These are phyloP conservation scores for Caloboletus firmus DNA, from an alignment of 1,284 basidiomycete genomes.

Conservation along the genomic window DNA sequence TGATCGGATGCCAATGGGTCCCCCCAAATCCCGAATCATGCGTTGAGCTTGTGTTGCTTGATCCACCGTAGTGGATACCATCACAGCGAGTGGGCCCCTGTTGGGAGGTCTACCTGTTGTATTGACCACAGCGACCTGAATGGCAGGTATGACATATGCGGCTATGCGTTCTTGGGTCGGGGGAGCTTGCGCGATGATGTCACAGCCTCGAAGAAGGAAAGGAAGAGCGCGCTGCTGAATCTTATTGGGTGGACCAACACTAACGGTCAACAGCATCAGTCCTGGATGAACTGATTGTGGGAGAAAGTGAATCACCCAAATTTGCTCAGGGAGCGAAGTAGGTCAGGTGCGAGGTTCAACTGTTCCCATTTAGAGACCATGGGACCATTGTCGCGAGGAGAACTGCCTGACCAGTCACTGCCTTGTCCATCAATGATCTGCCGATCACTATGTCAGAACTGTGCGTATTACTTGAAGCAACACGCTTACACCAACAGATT, in stretches of 20 bases:
- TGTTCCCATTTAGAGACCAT: constrained; percentile 97
- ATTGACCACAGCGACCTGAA: constrained; percentile 79
- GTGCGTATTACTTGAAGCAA: background rate
- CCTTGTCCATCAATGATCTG: constrained; percentile 54
- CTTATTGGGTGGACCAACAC: constrained; percentile 96
- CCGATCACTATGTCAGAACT: constrained; percentile 17
- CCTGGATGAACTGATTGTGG: constrained; percentile 12
- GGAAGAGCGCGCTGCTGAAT: constrained; percentile 96
- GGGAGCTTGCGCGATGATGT: constrained; percentile 98
- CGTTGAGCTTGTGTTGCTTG: constrained; percentile 98
- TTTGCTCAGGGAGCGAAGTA: constrained; percentile 86
- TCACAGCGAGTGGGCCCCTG: constrained; percentile 83
- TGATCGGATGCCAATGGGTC: constrained; percentile 86
- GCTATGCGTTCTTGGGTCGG: constrained; percentile 98
- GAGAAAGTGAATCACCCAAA: constrained; percentile 71
- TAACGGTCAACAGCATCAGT: constrained; percentile 35
- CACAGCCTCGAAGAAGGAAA: constrained; percentile 89
- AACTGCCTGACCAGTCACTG: constrained; percentile 52
- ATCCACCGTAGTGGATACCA: constrained; percentile 97
- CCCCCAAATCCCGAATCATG: constrained; percentile 93
- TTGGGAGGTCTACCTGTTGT: constrained; percentile 52
- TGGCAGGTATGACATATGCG: constrained; percentile 92
- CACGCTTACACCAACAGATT: constrained; percentile 67
- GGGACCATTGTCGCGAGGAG: constrained; percentile 74
- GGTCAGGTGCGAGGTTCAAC: constrained; percentile 80